Percentiles rank a stretch among this genome's conserved stretches.
These are phyloP conservation scores for Aspergillus awamori DNA, from an alignment of 2,329 filamentous ascomycete species.

Conservation along the genomic window DNA sequence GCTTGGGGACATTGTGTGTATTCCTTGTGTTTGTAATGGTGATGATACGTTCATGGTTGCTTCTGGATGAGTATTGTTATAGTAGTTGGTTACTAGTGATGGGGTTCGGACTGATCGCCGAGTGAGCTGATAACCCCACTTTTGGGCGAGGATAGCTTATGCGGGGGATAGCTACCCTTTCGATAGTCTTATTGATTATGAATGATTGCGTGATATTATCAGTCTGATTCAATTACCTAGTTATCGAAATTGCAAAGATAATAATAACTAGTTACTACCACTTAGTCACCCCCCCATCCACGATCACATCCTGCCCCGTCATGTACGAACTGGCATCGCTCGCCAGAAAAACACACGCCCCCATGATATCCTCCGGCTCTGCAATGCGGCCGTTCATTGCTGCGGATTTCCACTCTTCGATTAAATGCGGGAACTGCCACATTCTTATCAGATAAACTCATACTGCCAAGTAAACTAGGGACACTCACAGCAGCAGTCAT, in stretches of 20 bases:
- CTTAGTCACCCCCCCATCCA: constrained; percentile 49
- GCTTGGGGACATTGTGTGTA: constrained; percentile 31
- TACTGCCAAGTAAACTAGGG: background rate
- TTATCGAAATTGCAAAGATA: background rate
- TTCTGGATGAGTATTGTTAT: background rate
- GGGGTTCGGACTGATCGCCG: constrained; percentile 28
- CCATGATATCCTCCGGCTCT: constrained; percentile 55
- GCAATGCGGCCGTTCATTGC: constrained; percentile 53
- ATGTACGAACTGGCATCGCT: constrained; percentile 53
- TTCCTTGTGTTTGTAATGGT: background rate
- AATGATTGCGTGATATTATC: too few species aligned
- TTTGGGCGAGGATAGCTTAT: too few species aligned
- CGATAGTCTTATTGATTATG: too few species aligned
- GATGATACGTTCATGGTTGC: constrained; percentile 40
- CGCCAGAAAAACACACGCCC: constrained; percentile 53
- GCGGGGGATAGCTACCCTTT: too few species aligned
- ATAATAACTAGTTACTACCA: constrained; percentile 32
- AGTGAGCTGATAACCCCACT: background rate
- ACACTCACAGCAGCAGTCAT: constrained; percentile 37
- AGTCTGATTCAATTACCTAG: too few species aligned
- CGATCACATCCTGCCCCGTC: constrained; percentile 50
- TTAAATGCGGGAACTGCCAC: constrained; percentile 48
- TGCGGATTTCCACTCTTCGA: constrained; percentile 54
- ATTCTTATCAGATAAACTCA: background rate
- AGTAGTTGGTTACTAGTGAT: constrained; percentile 32